Percentiles rank a stretch among this genome's conserved stretches.
These are phyloP conservation scores for Exobasidium cylindrosporum DNA, from an alignment of 1,284 basidiomycete genomes.

Conservation along the genomic window DNA sequence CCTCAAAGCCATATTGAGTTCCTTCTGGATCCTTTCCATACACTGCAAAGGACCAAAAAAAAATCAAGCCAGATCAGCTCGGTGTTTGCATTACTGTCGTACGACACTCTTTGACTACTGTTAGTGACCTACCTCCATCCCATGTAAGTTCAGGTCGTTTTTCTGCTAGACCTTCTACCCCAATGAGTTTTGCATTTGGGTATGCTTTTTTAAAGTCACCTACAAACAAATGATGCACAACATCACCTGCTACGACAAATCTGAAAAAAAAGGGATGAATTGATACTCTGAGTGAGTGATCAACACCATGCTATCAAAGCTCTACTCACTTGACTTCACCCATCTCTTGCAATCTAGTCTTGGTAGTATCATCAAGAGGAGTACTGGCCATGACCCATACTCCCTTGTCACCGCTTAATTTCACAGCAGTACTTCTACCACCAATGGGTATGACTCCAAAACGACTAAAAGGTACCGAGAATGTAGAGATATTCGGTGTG, in stretches of 20 bases:
- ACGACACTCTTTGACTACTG: background rate
- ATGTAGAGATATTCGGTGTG: conserved; percentile 38
- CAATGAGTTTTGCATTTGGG: conserved; percentile 55
- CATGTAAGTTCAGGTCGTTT: conserved; percentile 58
- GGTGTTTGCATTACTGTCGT: conserved; percentile 2
- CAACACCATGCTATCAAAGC: no score
- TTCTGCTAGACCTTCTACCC: conserved; percentile 56
- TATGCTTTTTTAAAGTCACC: conserved; percentile 39
- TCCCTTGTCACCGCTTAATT: conserved; percentile 64
- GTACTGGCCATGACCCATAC: conserved; percentile 86
- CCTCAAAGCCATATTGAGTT: conserved; percentile 39
- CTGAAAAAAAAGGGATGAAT: background rate
- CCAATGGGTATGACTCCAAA: conserved; percentile 54
- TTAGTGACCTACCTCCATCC: conserved; percentile 25
- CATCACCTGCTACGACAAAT: conserved; percentile 59
- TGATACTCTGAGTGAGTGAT: conserved; percentile 9
- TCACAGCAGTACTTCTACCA: conserved; percentile 67
- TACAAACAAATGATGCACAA: conserved; percentile 59
- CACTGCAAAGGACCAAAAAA: conserved; percentile 12
- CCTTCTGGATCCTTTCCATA: conserved; percentile 33
- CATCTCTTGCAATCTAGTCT: conserved; percentile 67
- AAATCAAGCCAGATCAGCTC: background rate
- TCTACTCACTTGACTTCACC: conserved; percentile 67
- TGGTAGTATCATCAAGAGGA: conserved; percentile 71
- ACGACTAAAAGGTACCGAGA: conserved; percentile 52